A percentile compares a stretch with the other conserved stretches of the same genome.
Conservation (phyloP, 1,284 basidiomycete species). For the Phenoliferia sp. region DNA sequence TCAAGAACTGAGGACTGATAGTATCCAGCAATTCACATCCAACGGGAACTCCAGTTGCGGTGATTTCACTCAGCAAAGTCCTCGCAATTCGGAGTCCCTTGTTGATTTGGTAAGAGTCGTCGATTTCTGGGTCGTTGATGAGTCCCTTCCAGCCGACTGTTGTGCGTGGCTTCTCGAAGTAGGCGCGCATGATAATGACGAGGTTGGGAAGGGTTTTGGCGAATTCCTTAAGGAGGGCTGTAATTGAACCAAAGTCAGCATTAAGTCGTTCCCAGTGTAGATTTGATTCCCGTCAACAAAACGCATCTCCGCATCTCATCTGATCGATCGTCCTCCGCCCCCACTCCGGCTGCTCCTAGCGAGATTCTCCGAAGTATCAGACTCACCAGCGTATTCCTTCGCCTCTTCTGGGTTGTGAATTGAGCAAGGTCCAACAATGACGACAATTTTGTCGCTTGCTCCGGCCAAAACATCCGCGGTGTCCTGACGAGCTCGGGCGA, state of each 20-base stretch:
- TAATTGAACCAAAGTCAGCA: background rate
- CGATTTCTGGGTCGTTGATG: conserved; percentile 50
- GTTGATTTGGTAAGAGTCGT: conserved; percentile 95
- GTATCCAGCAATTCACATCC: conserved; percentile 85
- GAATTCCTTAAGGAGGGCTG: conserved; percentile 57
- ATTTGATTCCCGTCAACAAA: background rate
- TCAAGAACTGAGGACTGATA: conserved; percentile 49
- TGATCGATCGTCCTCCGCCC: background rate
- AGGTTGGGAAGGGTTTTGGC: conserved; percentile 65
- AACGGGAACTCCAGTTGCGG: conserved; percentile 81
- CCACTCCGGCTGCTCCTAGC: no score
- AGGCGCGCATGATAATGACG: conserved; percentile 90
- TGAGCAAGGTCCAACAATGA: conserved; percentile 92
- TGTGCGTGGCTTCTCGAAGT: conserved; percentile 78
- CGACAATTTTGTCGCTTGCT: conserved; percentile 75
- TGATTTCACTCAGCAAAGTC: conserved; percentile 82
- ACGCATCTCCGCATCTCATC: background rate
- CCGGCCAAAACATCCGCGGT: conserved; percentile 75
- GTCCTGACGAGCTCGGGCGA: conserved; percentile 70
- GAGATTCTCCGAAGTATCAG: background rate
- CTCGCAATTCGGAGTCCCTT: conserved; percentile 84
- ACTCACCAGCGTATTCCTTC: conserved; percentile 68
- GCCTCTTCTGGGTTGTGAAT: conserved; percentile 83
- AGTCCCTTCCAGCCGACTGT: conserved; percentile 70
- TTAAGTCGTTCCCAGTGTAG: no score